Evolutionary conservation across 2,329 filamentous ascomycete genomes (phyloP).

Genomic region (Calonectria pseudoreteaudii): DNA sequence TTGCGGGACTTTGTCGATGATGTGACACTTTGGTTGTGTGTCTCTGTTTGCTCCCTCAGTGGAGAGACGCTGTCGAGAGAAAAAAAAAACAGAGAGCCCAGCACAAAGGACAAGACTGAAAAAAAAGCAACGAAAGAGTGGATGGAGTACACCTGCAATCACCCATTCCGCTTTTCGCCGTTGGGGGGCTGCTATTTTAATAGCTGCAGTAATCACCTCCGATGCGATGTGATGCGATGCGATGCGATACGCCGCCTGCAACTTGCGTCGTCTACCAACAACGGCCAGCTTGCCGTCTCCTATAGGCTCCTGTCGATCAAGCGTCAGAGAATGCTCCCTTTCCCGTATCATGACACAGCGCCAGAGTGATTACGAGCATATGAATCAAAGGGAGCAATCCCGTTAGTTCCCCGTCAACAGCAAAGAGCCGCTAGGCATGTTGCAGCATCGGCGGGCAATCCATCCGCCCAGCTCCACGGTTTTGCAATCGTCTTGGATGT

Average conservation of each 20-base stretch:
- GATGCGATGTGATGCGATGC: not conserved
- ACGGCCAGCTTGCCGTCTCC: not conserved
- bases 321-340: constrained; percentile 14
- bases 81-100: constrained; percentile 2
- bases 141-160: constrained; percentile 10
- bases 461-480: constrained; percentile 20
- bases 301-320: constrained; percentile 24
- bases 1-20: constrained; percentile 10
- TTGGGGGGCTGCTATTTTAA: constrained; percentile 14
- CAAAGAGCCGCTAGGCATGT: not conserved
- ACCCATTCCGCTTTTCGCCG: constrained; percentile 9
- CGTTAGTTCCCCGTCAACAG: not conserved
- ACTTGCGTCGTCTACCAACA: not conserved
- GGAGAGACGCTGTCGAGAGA: not conserved
- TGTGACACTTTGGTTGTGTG: constrained; percentile 3
- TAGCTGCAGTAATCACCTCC: constrained; percentile 1
- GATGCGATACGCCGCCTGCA: constrained; percentile 1
- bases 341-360: constrained; percentile 9
- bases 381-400: not conserved
- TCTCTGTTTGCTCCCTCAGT: not conserved
- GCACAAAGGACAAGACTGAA: not conserved
- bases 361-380: not conserved
- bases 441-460: constrained; percentile 7
- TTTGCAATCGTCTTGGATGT: constrained; percentile 22
- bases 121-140: constrained; percentile 10